Evolutionary conservation across 805 yeast genomes (phyloP).

Genomic region (Saccharomyces eubayanus): DNA sequence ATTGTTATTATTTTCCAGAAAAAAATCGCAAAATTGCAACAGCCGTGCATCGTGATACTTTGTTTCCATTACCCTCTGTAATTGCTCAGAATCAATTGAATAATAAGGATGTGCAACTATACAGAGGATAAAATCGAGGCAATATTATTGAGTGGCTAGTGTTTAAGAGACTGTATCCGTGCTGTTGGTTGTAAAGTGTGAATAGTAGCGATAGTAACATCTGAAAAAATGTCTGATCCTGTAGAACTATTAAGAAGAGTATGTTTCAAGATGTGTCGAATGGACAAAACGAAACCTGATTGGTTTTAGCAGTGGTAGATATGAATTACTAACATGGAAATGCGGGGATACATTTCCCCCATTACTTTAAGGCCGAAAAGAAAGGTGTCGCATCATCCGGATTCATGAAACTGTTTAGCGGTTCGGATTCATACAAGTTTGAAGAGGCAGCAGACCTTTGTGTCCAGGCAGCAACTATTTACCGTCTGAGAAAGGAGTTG

Average conservation of each 20-base stretch:
- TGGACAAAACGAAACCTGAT: not conserved
- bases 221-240: slow-evolving; percentile 15
- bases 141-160: not conserved
- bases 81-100: not conserved
- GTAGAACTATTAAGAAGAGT: slow-evolving; percentile 18
- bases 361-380: slow-evolving; percentile 51
- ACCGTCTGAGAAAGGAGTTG: slow-evolving; percentile 65
- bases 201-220: not conserved
- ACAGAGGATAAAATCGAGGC: not conserved
- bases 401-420: slow-evolving; percentile 58
- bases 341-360: not conserved
- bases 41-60: not conserved
- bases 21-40: not conserved
- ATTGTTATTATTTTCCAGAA: not conserved
- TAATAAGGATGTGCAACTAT: not conserved
- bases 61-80: not conserved
- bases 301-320: not conserved
- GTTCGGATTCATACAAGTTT: slow-evolving; percentile 49
- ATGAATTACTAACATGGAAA: slow-evolving; percentile 6
- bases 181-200: not conserved
- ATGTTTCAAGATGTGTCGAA: not conserved
- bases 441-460: slow-evolving; percentile 93
- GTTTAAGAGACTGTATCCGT: not conserved
- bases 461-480: slow-evolving; percentile 88
- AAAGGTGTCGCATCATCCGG: slow-evolving; percentile 65